phyloP scores from a whole-genome alignment of 106 monocot genomes.

The Acanthochlamys bracteata region DNA sequence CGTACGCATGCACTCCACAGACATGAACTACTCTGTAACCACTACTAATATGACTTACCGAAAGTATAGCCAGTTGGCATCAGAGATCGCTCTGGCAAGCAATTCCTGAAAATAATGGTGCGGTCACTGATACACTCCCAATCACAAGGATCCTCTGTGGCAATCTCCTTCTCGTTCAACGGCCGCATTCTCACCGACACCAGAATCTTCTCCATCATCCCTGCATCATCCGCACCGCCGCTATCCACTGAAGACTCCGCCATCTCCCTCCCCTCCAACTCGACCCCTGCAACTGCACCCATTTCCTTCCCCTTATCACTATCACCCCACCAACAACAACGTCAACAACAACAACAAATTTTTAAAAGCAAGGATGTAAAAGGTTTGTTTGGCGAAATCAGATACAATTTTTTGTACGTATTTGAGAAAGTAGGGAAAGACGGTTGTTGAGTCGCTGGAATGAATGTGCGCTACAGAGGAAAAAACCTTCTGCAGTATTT shows the following conservation, averaged over 20 bases:
- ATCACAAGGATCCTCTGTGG: constrained; percentile 50
- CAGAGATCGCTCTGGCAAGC: constrained; percentile 51
- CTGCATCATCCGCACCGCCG: constrained; percentile 12
- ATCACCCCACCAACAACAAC: not conserved
- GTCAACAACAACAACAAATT: not conserved
- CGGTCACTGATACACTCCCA: constrained; percentile 91
- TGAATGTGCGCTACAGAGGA: constrained; percentile 2
- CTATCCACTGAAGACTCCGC: constrained; percentile 13
- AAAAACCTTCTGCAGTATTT: not conserved
- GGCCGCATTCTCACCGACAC: constrained; percentile 95
- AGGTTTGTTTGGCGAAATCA: not conserved
- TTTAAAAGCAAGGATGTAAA: not conserved
- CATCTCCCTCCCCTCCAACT: constrained; percentile 34
- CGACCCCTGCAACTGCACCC: constrained; percentile 61
- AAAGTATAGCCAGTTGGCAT: constrained; percentile 69
- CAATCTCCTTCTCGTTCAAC: constrained; percentile 60
- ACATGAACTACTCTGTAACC: not conserved
- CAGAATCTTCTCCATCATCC: constrained; percentile 67
- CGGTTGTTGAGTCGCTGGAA: constrained; percentile 19
- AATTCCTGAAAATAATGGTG: constrained; percentile 64
- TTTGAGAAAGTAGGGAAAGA: not conserved
- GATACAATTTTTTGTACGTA: not conserved
- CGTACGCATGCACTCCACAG: not conserved
- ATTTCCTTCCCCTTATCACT: constrained; percentile 14
- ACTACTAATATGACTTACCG: constrained; percentile 30